Evolutionary conservation across 2,329 filamentous ascomycete genomes (phyloP), one percentile per base, ranked within the genome.

Genomic region (Gaeumannomyces tritici): DNA sequence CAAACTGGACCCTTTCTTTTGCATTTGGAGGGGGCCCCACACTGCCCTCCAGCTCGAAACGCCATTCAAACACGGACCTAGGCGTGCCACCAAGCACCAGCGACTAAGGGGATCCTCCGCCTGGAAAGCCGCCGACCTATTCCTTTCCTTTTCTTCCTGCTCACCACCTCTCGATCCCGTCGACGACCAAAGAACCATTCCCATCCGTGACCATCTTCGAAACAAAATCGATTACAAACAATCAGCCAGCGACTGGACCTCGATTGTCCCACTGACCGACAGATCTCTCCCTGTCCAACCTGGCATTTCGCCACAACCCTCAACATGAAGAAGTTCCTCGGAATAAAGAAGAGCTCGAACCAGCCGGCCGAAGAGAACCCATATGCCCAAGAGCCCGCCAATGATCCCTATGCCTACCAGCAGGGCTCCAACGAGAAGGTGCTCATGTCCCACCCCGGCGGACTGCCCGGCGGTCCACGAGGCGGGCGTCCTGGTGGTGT

Each of bases 311-410:
- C 42, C 31, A 59, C 26, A 33, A 18, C 8, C 26, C 51, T 59
- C 69, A 73, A 65, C 65, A 87, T 87, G 84, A 83, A 80, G 76
- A 85, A 83, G 68, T 85, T 84, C 61, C 84, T 85, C 68, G 75
- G 80, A 66, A 75, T 77, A 66, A 84, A 83, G 75, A 77, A 62
- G 74, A 76, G n/a, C 70, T 75, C 31, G 69, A 74, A 55, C 73
- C 75, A 28, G 62, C 26, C 61, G 65, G 47, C 63, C 33, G 59
- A 69, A 59, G 78, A 80, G 47, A 86, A 87, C 67, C 84, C 85
- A 7, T 87, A 88, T 68, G 83, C 83, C 61, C 79, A 83, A 70
- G 76, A 79, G 61, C 73, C 72, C 7, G 71, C 70, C 62, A 74
- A 73, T 66, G 84, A 85, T 65, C 82, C 83, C 29, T 86, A 84